Base-by-base conservation (phyloP, 371 early-diverging fungal genomes). In the Zancudomyces culisetae region DNA sequence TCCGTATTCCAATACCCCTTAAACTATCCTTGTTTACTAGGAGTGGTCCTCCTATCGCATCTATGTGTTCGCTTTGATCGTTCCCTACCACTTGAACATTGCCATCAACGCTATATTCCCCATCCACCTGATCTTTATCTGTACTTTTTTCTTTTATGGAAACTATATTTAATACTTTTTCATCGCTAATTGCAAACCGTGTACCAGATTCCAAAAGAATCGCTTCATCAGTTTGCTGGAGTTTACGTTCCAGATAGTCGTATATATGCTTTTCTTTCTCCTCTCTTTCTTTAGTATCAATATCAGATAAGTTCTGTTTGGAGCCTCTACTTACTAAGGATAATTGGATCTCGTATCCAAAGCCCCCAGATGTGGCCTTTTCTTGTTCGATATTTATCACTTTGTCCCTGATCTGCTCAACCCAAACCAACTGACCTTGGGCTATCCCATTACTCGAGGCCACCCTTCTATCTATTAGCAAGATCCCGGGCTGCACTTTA, bases 401-500 rank as follows among this genome's bases (percentile, higher is more conserved):
- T 10, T 18, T 18, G 18, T 18, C 15, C 18, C 8, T 18, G 10
- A 27, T 18, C 6, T 27, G 6, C 18, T 27, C 45, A 10, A 24
- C 30, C 28, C 21, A n/a, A 27, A 21, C n/a, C 18, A 45, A 23
- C 30, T 51, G 51, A 8, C 51, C 51, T 18, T 18, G 24, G 10
- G 18, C 18, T 3, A 51, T 42, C 3, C 51, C 29, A n/a, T 51
- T 51, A 12, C 15, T 3, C 10, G n/a, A 3, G 15, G 43, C 51
- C 6, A 51, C 18, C 40, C 6, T 35, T 0, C 49, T 41, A 0
- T 54, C 24, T 8, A 58, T 55, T 23, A 68, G 35, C 6, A 66
- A 43, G 26, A 67, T 59, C 20, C 68, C 66, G 0, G 66, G 66
- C 50, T 66, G 66, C 39, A 66, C 64, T 0, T 19, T 24, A n/a